Conservation (phyloP, 2,329 filamentous ascomycete genomes). For the Mollisia scopiformis region DNA sequence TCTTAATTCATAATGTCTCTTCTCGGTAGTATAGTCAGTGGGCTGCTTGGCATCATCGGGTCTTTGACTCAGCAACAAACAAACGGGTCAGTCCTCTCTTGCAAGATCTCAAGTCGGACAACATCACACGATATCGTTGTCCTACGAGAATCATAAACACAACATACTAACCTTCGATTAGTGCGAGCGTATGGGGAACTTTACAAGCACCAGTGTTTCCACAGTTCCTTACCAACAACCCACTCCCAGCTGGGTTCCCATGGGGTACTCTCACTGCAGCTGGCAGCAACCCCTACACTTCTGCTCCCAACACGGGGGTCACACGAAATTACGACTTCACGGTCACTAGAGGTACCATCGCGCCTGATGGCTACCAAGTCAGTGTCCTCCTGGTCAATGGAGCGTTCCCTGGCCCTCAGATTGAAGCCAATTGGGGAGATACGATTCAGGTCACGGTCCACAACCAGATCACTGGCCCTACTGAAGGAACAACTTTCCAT, state of each 20-base stretch:
- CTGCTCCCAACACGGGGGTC: slow-evolving; percentile 44
- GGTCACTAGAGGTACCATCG: slow-evolving; percentile 33
- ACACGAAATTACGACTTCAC: slow-evolving; percentile 39
- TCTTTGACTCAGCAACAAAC: slow-evolving; percentile 28
- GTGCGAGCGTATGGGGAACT: slow-evolving; percentile 16
- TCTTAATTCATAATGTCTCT: slow-evolving; percentile 21
- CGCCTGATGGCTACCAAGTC: slow-evolving; percentile 43
- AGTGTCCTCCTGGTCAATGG: slow-evolving; percentile 56
- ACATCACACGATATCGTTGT: not conserved
- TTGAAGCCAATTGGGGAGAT: slow-evolving; percentile 43
- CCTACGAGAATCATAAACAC: no score
- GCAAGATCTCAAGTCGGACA: not conserved
- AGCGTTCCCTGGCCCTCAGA: slow-evolving; percentile 39
- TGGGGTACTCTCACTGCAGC: slow-evolving; percentile 51
- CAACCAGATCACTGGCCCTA: slow-evolving; percentile 62
- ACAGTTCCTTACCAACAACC: slow-evolving; percentile 51
- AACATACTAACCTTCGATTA: slow-evolving; percentile 8
- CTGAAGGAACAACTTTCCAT: slow-evolving; percentile 44
- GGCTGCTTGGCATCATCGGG: slow-evolving; percentile 17
- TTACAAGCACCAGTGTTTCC: slow-evolving; percentile 38
- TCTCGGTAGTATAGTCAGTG: slow-evolving; percentile 18
- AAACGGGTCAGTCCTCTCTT: slow-evolving; percentile 26
- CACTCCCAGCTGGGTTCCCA: slow-evolving; percentile 51
- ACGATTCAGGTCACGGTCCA: slow-evolving; percentile 64
- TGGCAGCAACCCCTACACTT: slow-evolving; percentile 41